These are phyloP conservation scores for Leishmania braziliensis DNA, from an alignment of 208 protist genomes.

Conservation along the genomic window DNA sequence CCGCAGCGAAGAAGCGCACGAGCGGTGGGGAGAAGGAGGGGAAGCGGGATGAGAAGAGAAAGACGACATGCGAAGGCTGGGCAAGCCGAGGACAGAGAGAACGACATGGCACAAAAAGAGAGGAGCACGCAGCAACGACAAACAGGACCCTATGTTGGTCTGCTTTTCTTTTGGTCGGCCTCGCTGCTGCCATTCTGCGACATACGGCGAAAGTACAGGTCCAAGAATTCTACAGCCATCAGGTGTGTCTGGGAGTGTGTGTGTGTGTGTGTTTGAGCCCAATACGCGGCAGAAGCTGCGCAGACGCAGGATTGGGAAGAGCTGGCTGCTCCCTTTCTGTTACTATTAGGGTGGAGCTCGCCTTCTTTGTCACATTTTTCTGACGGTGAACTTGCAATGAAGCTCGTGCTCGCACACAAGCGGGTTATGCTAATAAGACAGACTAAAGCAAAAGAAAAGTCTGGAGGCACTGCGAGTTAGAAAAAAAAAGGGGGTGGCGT, in stretches of 20 bases:
- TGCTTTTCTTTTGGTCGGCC: background rate
- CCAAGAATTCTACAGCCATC: background rate
- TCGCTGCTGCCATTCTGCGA: background rate
- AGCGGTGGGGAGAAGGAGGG: background rate
- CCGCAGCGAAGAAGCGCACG: constrained; percentile 6
- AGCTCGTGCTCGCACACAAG: background rate
- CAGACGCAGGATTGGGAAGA: background rate
- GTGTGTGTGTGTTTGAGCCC: background rate
- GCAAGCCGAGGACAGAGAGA: background rate
- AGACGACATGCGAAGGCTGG: background rate
- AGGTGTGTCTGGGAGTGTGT: too few relatives aligned
- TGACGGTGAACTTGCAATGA: background rate
- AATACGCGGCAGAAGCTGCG: background rate
- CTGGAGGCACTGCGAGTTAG: background rate
- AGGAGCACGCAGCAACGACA: background rate
- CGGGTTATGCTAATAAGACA: background rate
- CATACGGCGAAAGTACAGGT: background rate
- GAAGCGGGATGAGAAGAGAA: background rate
- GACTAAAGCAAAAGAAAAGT: background rate
- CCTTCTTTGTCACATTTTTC: background rate
- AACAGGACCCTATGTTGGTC: background rate
- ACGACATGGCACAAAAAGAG: background rate
- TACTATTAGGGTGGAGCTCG: background rate
- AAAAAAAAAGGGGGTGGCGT: background rate
- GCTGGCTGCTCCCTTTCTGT: background rate